phyloP scores from a whole-genome alignment of 306 rosid species.

The Trichosanthes cucumerina region DNA sequence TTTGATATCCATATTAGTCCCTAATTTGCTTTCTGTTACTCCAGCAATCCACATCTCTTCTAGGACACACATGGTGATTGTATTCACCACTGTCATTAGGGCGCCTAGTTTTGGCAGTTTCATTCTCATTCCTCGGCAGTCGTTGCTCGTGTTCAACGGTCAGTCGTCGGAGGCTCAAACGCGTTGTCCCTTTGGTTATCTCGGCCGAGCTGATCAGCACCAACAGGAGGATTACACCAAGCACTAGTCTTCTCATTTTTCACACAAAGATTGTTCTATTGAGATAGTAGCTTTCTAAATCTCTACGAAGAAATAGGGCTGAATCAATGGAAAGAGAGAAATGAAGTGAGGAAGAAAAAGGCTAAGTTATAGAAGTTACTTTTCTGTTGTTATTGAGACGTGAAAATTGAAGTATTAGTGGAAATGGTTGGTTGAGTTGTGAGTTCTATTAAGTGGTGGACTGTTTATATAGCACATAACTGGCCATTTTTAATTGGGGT shows the following conservation, averaged over 20 bases:
- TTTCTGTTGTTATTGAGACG: neutral
- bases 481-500: neutral
- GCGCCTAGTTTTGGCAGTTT: neutral
- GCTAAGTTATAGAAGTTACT: neutral
- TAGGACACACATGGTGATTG: neutral
- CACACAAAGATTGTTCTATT: neutral
- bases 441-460: neutral
- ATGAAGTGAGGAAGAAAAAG: neutral
- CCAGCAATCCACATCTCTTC: conserved; percentile 6
- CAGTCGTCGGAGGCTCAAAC: neutral
- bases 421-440: neutral
- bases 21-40: neutral
- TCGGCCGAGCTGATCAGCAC: conserved; percentile 13
- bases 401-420: neutral
- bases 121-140: neutral
- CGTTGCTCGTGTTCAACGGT: neutral
- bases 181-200: neutral
- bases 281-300: neutral
- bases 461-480: conserved; percentile 2
- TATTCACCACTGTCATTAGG: neutral
- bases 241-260: conserved; percentile 9
- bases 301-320: neutral
- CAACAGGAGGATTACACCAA: neutral
- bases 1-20: neutral
- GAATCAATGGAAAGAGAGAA: neutral